Base-by-base conservation (phyloP, 2,329 filamentous ascomycete genomes). In the Ramichloridium luteum region DNA sequence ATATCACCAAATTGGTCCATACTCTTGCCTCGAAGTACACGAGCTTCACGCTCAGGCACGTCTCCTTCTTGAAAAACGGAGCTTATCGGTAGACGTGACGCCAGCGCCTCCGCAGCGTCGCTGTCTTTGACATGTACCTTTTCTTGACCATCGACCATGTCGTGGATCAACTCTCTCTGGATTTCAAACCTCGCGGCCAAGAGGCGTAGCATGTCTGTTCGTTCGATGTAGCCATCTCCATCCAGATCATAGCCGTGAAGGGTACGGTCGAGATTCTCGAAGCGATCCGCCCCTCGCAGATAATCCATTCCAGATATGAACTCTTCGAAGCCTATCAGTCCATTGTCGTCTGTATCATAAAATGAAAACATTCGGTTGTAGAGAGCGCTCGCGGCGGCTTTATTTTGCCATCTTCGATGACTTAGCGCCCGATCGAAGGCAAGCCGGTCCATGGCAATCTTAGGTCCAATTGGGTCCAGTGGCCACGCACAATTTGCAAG, bases 321-420 rank as follows among this genome's bases (percentile, higher is more conserved):
- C 53, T 98, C 90, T 29, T 83, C 71, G 45, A 98, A 96, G 5
- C 82, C 81, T 47, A 98, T 94, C 5, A 93, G 64, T 13, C 80
- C 81, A 51, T 98, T 84, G 25, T 74, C 70, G 54, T 96, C 88
- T 17, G 77, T 81, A 57, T 98, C 90, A 55, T 94, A 98, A 55
- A 94, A 94, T 30, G 81, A 74, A 58, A 96, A 98, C 72, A 94
- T 90, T 44, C 90, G 80, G 54, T 98, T 88, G 51, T 93, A 90
- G 37, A 98, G 82, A 10, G 93, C 71, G 53, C 92, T 94, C 1
- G 88, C 83, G 1, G 79, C 70, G 8, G 80, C 74, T 34, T 84
- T 77, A n/a, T 80, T 80, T 3, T 84, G 83, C 48, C 53, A 53
- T 11, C 40, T 42, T 8, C 50, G 45, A 6, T 43, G 46, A 5